These are phyloP conservation scores for Xanthoconium separans DNA, from an alignment of 1,284 basidiomycete species.

Conservation along the genomic window DNA sequence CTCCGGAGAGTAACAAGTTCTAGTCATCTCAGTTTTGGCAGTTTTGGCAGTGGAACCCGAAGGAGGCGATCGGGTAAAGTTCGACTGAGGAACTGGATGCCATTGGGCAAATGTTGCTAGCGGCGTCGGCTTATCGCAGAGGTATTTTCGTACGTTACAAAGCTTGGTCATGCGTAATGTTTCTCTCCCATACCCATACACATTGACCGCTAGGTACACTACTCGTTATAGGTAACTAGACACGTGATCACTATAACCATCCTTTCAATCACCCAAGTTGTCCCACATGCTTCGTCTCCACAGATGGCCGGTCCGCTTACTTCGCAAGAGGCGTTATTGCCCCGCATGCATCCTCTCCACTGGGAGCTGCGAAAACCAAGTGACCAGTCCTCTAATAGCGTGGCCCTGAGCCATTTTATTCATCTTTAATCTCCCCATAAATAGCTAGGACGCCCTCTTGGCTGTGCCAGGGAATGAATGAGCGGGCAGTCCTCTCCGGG, in stretches of 20 bases:
- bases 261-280: constrained; percentile 18
- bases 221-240: too few relatives aligned
- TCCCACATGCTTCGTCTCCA: constrained; percentile 19
- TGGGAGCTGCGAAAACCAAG: background rate
- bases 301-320: too few relatives aligned
- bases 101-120: constrained; percentile 55
- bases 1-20: constrained; percentile 84
- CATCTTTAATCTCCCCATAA: constrained; percentile 1
- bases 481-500: background rate
- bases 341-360: background rate
- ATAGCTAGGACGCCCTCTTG: background rate
- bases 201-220: too few relatives aligned
- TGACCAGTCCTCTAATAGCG: background rate
- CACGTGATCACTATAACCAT: constrained; percentile 12
- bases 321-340: background rate
- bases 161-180: constrained; percentile 1
- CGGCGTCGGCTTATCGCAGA: background rate
- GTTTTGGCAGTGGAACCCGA: constrained; percentile 70
- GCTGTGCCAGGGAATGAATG: background rate
- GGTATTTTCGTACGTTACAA: constrained; percentile 18
- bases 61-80: constrained; percentile 57
- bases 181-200: too few relatives aligned
- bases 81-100: constrained; percentile 58
- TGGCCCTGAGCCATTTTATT: background rate
- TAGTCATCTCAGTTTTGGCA: constrained; percentile 56